Conservation (phyloP, 176 grass and related monocot species). For the Melocanna baccifera region DNA sequence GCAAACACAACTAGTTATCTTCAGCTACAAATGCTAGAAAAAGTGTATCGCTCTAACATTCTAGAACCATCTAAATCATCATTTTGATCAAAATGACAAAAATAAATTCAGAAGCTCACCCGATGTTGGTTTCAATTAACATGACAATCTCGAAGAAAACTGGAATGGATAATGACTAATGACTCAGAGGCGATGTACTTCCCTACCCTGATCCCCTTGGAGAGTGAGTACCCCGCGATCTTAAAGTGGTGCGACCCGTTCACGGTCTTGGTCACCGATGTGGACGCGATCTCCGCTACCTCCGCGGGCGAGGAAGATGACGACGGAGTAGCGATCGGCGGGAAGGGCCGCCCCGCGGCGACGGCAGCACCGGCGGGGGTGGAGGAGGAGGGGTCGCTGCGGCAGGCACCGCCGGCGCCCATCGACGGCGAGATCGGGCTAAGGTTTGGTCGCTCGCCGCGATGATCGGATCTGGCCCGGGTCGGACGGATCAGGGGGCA, state of each 20-base stretch:
- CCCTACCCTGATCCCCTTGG: slow-evolving; percentile 80
- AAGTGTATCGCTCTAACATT: neutral
- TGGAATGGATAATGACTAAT: too few species aligned
- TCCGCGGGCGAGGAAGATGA: slow-evolving; percentile 8
- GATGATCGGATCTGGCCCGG: slow-evolving; percentile 14
- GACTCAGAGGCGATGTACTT: slow-evolving; percentile 91
- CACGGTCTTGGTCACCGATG: slow-evolving; percentile 81
- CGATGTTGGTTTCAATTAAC: neutral
- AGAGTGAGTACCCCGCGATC: slow-evolving; percentile 78
- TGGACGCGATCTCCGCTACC: slow-evolving; percentile 69
- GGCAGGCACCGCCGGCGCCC: slow-evolving; percentile 40
- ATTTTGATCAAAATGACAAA: neutral
- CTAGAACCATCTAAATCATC: neutral
- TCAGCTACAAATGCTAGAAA: neutral
- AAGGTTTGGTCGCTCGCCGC: slow-evolving; percentile 13
- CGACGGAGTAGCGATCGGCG: slow-evolving; percentile 32
- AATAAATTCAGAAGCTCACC: neutral
- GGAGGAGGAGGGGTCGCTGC: slow-evolving; percentile 43
- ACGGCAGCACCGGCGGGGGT: neutral
- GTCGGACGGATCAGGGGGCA: slow-evolving; percentile 29
- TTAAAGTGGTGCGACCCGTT: slow-evolving; percentile 93
- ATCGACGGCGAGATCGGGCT: slow-evolving; percentile 25
- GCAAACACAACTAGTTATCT: neutral
- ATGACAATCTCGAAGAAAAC: too few species aligned
- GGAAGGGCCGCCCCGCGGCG: slow-evolving; percentile 33